Base-by-base conservation (phyloP, 2,329 filamentous ascomycete species). In the Zymoseptoria ardabiliae region DNA sequence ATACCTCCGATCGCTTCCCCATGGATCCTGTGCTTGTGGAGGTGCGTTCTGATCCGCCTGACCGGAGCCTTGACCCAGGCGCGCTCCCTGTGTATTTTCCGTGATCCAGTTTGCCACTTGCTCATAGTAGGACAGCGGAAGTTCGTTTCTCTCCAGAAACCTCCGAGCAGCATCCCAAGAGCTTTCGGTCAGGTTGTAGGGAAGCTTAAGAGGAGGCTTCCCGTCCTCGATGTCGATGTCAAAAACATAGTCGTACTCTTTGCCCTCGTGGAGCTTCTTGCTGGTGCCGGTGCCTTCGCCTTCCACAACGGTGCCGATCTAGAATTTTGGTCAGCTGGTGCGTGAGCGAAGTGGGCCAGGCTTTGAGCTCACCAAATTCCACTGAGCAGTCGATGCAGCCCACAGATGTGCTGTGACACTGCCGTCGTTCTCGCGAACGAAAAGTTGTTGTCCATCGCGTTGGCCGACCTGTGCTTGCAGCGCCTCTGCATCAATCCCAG, bases 221-320 rank as follows among this genome's bases (percentile, higher is more conserved):
- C 91, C 93, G 69, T 97, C 93, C 72, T 96, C 90, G 63, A 97
- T 95, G 68, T 96, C 92, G 23, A 97, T 92, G 70, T 97, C 92
- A 66, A 97, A 97, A 8, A 99, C 92, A 69, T 88, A 97, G 71
- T 99, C 94, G 72, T 96, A 99, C 62, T 93, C 89, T 71, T 96
- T 85, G 30, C 93, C 93, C 1, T 89, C 80, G 71, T 93, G 88
- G 59, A 86, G 81, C 7, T 85, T 84, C 75, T 92, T 91, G 9
- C 57, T 54, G 60, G 85, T 85, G 10, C 90, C 89, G 65, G 86
- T 90, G 71, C 91, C 95, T 45, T 88, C 91, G 4, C 88, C 89
- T 3, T 91, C 85, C 67, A 97, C 94, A 0, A 99, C 92, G 0
- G 91, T 96, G n/a, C 94, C 94, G 8, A 97, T 88, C 71, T 91